Evolutionary conservation across 2,329 filamentous ascomycete species (phyloP).

Genomic region (Pseudogymnoascus sp.): DNA sequence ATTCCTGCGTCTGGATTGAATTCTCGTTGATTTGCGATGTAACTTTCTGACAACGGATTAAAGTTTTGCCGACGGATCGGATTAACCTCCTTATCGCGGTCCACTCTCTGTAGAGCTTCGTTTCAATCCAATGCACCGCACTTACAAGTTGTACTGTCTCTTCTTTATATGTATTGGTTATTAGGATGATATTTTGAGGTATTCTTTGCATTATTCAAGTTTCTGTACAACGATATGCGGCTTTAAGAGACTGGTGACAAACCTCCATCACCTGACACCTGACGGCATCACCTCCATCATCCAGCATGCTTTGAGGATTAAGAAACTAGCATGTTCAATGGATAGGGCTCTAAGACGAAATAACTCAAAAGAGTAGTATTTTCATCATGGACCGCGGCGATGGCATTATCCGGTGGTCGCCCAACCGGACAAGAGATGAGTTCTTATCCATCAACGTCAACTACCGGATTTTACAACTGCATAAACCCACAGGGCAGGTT

Average conservation of each 20-base stretch:
- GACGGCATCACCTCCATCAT: not conserved
- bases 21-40: slow-evolving; percentile 2
- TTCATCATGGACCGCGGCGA: slow-evolving; percentile 28
- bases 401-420: slow-evolving; percentile 61
- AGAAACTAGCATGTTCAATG: not conserved
- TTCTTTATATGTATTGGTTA: not conserved
- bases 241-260: not conserved
- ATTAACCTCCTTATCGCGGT: not conserved
- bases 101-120: not conserved
- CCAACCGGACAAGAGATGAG: slow-evolving; percentile 49
- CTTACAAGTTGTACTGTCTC: not conserved
- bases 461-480: slow-evolving; percentile 55
- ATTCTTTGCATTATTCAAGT: not conserved
- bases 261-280: not conserved
- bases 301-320: not conserved
- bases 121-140: not conserved
- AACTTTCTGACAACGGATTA: slow-evolving; percentile 11
- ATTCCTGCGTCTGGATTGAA: not conserved
- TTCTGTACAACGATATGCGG: not conserved
- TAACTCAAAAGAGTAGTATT: not conserved
- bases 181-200: not conserved
- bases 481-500: slow-evolving; percentile 54
- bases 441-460: slow-evolving; percentile 61
- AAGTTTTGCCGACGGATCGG: not conserved
- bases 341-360: not conserved